These are phyloP conservation scores for Talaromyces sp. DNA, from an alignment of 2,329 filamentous ascomycete genomes.

Conservation along the genomic window DNA sequence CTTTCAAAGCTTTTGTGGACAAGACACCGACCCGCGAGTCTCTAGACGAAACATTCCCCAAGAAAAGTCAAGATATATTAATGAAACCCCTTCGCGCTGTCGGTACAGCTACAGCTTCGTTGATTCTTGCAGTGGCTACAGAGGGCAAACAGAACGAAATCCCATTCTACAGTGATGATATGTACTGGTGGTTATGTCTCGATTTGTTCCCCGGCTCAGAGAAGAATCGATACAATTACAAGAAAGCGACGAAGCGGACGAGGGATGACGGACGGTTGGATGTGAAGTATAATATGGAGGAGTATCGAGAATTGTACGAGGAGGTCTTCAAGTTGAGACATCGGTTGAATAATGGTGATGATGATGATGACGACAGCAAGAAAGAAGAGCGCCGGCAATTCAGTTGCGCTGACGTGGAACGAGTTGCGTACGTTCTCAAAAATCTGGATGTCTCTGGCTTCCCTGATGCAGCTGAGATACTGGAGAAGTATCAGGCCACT, in stretches of 20 bases:
- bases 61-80: constrained; percentile 28
- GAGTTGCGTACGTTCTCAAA: constrained; percentile 35
- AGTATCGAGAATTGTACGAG: constrained; percentile 34
- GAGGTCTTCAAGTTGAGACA: constrained; percentile 20
- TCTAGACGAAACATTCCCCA: constrained; percentile 25
- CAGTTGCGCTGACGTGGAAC: constrained; percentile 32
- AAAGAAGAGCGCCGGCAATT: constrained; percentile 16
- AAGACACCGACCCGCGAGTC: not conserved
- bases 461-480: constrained; percentile 12
- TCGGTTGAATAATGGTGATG: constrained; percentile 20
- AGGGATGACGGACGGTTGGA: constrained; percentile 23
- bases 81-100: constrained; percentile 36
- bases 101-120: constrained; percentile 39
- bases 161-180: constrained; percentile 43
- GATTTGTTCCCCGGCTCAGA: constrained; percentile 19
- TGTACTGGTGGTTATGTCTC: constrained; percentile 34
- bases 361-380: not conserved
- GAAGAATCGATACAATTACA: constrained; percentile 16
- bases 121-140: constrained; percentile 35
- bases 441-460: constrained; percentile 28
- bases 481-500: constrained; percentile 1
- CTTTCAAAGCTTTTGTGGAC: constrained; percentile 21
- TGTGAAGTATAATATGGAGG: constrained; percentile 38
- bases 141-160: constrained; percentile 17
- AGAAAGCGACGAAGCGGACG: constrained; percentile 15